A percentile compares a stretch with the other conserved stretches of the same genome.
Conservation (phyloP, 768 basidiomycete species). For the Suillus subaureus region DNA sequence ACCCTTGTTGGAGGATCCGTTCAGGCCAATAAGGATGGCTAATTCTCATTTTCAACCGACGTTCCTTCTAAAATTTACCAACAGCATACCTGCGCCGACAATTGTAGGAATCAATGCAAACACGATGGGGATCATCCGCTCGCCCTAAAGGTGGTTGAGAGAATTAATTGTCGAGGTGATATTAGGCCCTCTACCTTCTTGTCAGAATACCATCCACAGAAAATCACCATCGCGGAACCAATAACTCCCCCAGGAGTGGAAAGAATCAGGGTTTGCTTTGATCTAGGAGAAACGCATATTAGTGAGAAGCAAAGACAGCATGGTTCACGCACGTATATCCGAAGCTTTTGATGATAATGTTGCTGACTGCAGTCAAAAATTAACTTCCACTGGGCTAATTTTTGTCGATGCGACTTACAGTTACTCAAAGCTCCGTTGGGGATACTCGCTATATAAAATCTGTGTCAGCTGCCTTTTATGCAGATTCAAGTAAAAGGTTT, state of each 20-base stretch:
- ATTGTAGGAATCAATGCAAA: slow-evolving; percentile 62
- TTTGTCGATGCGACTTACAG: slow-evolving; percentile 43
- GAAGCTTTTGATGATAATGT: slow-evolving; percentile 62
- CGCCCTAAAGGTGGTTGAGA: slow-evolving; percentile 37
- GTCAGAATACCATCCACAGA: slow-evolving; percentile 69
- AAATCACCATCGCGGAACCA: slow-evolving; percentile 47
- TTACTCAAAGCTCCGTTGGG: slow-evolving; percentile 67
- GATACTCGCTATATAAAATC: slow-evolving; percentile 54
- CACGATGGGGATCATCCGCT: slow-evolving; percentile 63
- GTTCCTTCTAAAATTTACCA: background rate
- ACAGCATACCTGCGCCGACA: slow-evolving; percentile 49
- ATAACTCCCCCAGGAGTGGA: slow-evolving; percentile 58
- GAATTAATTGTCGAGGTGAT: background rate
- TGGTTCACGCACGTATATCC: slow-evolving; percentile 55
- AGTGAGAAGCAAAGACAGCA: background rate
- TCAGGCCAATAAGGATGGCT: slow-evolving; percentile 58
- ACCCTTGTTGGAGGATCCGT: slow-evolving; percentile 49
- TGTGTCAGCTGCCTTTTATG: slow-evolving; percentile 10
- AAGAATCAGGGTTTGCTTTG: slow-evolving; percentile 62
- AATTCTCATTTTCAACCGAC: background rate
- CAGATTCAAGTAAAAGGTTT: slow-evolving; percentile 9
- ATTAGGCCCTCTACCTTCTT: slow-evolving; percentile 44
- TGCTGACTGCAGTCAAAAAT: slow-evolving; percentile 46
- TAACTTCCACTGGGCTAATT: background rate
- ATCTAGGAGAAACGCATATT: slow-evolving; percentile 33